Conservation (phyloP, 2,329 filamentous ascomycete genomes). For the Diaporthe sp. region DNA sequence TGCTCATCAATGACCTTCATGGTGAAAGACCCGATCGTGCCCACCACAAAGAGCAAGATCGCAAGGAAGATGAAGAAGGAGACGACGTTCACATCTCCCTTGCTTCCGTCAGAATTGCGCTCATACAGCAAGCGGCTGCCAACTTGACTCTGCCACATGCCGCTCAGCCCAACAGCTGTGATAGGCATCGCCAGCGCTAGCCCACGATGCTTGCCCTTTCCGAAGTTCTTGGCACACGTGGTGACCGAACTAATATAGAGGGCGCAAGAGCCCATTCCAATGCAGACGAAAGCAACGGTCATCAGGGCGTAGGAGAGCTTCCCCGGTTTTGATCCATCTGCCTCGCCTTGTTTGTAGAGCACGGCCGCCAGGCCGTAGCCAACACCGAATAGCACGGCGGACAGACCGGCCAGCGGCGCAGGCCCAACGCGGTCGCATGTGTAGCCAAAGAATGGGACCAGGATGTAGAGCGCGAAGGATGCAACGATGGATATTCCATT, state of each 20-base stretch:
- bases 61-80: slow-evolving; percentile 90
- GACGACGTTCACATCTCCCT: slow-evolving; percentile 80
- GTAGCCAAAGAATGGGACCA: slow-evolving; percentile 91
- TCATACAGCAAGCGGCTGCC: slow-evolving; percentile 85
- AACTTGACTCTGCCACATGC: slow-evolving; percentile 95
- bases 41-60: slow-evolving; percentile 77
- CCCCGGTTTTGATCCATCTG: slow-evolving; percentile 59
- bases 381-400: slow-evolving; percentile 80
- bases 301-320: slow-evolving; percentile 84
- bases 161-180: slow-evolving; percentile 91
- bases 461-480: slow-evolving; percentile 90
- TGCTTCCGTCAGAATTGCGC: slow-evolving; percentile 72
- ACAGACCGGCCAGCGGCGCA: slow-evolving; percentile 79
- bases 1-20: slow-evolving; percentile 87
- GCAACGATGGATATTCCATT: slow-evolving; percentile 91
- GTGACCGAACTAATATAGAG: slow-evolving; percentile 95
- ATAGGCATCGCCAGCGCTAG: slow-evolving; percentile 92
- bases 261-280: slow-evolving; percentile 86
- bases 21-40: slow-evolving; percentile 80
- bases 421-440: slow-evolving; percentile 92
- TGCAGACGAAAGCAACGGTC: slow-evolving; percentile 85
- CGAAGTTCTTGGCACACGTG: slow-evolving; percentile 98
- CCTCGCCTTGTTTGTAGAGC: slow-evolving; percentile 72
- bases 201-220: slow-evolving; percentile 87
- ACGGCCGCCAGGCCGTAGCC: slow-evolving; percentile 89